phyloP scores from a whole-genome alignment of 352 stramenopile species.

The Globisporangium emineosum region DNA sequence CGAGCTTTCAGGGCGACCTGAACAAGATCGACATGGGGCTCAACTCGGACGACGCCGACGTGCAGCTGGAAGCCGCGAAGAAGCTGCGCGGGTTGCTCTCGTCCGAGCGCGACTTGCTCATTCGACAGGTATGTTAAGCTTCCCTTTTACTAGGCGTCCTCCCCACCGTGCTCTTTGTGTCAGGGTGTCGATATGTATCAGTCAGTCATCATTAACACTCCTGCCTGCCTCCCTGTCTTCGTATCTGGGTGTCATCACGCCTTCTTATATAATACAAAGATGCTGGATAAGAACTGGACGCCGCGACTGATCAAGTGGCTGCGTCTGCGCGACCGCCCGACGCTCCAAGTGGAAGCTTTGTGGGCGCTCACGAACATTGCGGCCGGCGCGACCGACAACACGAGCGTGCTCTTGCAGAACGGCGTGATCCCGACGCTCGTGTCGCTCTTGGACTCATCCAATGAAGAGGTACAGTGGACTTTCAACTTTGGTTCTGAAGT shows the following conservation, averaged over 20 bases:
- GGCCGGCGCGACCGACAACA: constrained; percentile 89
- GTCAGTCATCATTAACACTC: constrained; percentile 7
- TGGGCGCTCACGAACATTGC: constrained; percentile 96
- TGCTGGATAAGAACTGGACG: constrained; percentile 89
- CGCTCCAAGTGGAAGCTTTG: constrained; percentile 91
- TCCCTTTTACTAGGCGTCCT: neutral
- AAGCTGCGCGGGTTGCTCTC: constrained; percentile 84
- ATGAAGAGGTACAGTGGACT: constrained; percentile 78
- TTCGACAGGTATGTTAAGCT: constrained; percentile 59
- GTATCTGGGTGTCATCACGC: neutral
- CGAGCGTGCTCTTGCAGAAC: constrained; percentile 90
- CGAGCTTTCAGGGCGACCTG: constrained; percentile 75
- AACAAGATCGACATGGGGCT: constrained; percentile 80
- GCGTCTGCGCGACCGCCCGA: constrained; percentile 68
- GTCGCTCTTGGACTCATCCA: constrained; percentile 86
- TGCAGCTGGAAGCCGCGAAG: constrained; percentile 83
- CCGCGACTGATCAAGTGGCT: constrained; percentile 85
- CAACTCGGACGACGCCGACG: constrained; percentile 78
- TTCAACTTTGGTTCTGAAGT: neutral
- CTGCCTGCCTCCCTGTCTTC: constrained; percentile 1
- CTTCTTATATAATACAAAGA: too few species aligned
- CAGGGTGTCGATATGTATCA: neutral
- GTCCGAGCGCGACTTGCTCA: constrained; percentile 79
- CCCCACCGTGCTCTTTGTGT: neutral
- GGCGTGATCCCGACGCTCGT: constrained; percentile 90